Percentiles rank a stretch among this genome's conserved stretches.
phyloP scores from a whole-genome alignment of 2,329 filamentous ascomycete genomes.

The Eutypa lata region DNA sequence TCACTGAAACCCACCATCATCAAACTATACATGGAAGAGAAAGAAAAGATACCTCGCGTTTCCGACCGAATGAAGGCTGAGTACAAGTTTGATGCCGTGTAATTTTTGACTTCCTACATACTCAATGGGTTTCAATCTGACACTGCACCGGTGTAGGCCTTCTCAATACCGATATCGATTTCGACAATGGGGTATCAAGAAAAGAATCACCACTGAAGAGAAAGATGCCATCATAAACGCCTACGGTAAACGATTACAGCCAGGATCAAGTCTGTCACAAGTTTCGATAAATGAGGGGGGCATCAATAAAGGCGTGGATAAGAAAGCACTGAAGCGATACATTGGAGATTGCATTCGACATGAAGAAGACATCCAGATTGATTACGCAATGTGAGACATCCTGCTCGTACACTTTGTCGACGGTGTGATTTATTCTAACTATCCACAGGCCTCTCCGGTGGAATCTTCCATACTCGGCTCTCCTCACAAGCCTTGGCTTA shows the following conservation, averaged over 20 bases:
- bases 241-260: conserved; percentile 11
- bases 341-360: conserved; percentile 12
- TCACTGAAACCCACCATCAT: conserved; percentile 14
- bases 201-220: conserved; percentile 9
- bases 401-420: no score
- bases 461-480: conserved; percentile 8
- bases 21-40: conserved; percentile 11
- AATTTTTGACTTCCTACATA: neutral
- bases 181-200: conserved; percentile 13
- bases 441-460: conserved; percentile 7
- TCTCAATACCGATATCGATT: conserved; percentile 11
- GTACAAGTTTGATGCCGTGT: conserved; percentile 15
- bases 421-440: neutral
- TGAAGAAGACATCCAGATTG: neutral
- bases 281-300: conserved; percentile 10
- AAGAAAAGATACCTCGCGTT: conserved; percentile 2
- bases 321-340: conserved; percentile 18
- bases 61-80: conserved; percentile 15
- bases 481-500: neutral
- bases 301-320: conserved; percentile 11
- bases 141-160: neutral
- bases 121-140: no score
- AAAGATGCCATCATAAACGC: conserved; percentile 12
- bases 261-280: conserved; percentile 6
- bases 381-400: neutral